Evolutionary conservation across 1,139 yeast species (phyloP).

Genomic region (Sugiyamaella pinicola): DNA sequence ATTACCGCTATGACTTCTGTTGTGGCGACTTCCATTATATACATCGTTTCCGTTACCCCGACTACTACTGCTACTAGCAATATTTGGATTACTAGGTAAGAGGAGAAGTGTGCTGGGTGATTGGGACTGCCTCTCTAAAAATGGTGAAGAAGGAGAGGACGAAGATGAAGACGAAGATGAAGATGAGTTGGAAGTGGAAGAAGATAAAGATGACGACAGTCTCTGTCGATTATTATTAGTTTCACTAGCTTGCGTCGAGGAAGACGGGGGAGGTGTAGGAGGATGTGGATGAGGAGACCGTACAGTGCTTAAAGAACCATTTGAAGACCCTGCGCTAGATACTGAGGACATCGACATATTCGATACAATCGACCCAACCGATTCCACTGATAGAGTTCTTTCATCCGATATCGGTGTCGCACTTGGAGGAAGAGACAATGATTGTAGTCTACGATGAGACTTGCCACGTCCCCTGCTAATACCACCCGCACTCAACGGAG

Average conservation of each 20-base stretch:
- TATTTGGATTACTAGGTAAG: neutral
- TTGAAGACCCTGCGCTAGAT: neutral
- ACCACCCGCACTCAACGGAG: neutral
- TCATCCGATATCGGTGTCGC: conserved; percentile 4
- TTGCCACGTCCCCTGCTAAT: conserved; percentile 1
- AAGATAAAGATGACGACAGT: too few relatives aligned
- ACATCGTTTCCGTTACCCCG: too few relatives aligned
- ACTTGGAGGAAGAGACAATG: conserved; percentile 21
- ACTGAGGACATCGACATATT: neutral
- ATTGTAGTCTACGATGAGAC: conserved; percentile 17
- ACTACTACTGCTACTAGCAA: neutral
- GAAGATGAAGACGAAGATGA: too few relatives aligned
- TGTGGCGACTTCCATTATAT: too few relatives aligned
- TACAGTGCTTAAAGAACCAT: conserved; percentile 3
- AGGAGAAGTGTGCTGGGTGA: conserved; percentile 7
- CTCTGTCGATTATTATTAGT: neutral
- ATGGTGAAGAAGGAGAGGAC: too few relatives aligned
- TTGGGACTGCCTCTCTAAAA: too few relatives aligned
- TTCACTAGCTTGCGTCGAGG: neutral
- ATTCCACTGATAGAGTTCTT: neutral
- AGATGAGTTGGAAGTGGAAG: too few relatives aligned
- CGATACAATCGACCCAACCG: neutral
- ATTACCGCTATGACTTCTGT: too few relatives aligned
- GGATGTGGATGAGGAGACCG: too few relatives aligned
- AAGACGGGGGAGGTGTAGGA: too few relatives aligned